Conservation (phyloP, 305 asterid genomes). For the Fraxinus platypoda region DNA sequence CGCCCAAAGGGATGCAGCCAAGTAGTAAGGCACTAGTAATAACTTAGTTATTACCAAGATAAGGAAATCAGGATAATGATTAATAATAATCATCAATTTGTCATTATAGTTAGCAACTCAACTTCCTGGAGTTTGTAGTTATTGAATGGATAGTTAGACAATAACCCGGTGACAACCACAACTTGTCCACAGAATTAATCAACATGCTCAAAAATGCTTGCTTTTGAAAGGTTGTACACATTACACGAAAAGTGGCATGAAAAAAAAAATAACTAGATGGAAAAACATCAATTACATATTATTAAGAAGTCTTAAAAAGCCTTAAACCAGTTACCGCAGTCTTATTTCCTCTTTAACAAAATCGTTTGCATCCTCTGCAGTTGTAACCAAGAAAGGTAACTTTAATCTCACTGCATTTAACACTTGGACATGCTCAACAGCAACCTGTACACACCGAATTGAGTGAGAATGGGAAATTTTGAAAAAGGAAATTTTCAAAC, state of each 20-base stretch:
- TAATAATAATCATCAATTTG: background rate
- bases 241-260: background rate
- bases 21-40: background rate
- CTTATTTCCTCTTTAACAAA: conserved; percentile 83
- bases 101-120: background rate
- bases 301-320: background rate
- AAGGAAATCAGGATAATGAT: background rate
- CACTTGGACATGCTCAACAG: conserved; percentile 71
- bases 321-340: conserved; percentile 52
- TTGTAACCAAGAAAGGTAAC: conserved; percentile 89
- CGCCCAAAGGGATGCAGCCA: background rate
- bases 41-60: background rate
- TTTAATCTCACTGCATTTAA: conserved; percentile 73
- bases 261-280: background rate
- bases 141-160: background rate
- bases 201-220: background rate
- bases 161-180: background rate
- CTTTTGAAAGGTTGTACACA: background rate
- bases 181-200: background rate
- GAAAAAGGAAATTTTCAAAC: background rate
- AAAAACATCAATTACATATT: background rate
- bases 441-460: conserved; percentile 52
- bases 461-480: conserved; percentile 3
- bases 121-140: background rate
- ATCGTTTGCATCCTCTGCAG: conserved; percentile 78